Percentiles rank a stretch among this genome's conserved stretches.
phyloP scores from a whole-genome alignment of 2,329 filamentous ascomycete genomes.

The Fusarium dlaminii region DNA sequence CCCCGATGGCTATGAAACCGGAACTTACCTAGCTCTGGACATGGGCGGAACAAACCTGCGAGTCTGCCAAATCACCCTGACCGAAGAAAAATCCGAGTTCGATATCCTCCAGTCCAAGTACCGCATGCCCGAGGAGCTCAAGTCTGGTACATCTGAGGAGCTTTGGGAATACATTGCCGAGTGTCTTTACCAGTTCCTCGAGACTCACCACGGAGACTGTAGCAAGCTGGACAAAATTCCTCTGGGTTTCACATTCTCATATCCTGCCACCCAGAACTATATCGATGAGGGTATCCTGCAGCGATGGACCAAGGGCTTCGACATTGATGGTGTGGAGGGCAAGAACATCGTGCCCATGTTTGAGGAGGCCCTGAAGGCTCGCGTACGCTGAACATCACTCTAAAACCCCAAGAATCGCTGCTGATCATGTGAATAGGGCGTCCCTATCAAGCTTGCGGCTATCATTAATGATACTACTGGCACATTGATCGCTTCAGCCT shows the following conservation, averaged over 20 bases:
- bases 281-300: conserved; percentile 93
- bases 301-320: conserved; percentile 97
- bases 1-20: conserved; percentile 86
- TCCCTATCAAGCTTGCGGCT: conserved; percentile 92
- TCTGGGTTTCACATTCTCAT: conserved; percentile 95
- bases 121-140: conserved; percentile 91
- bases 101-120: conserved; percentile 98
- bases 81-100: conserved; percentile 87
- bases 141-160: conserved; percentile 83
- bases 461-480: conserved; percentile 98
- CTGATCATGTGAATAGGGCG: conserved; percentile 63
- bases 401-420: not conserved
- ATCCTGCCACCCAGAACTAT: conserved; percentile 91
- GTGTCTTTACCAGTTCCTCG: conserved; percentile 89
- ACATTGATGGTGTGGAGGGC: conserved; percentile 91
- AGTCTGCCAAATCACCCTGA: conserved; percentile 91
- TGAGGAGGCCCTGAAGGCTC: conserved; percentile 76
- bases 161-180: conserved; percentile 96
- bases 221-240: conserved; percentile 72
- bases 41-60: conserved; percentile 97
- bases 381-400: conserved; percentile 42
- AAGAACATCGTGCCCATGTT: conserved; percentile 90
- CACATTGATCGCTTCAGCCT: conserved; percentile 94
- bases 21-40: conserved; percentile 88
- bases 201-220: conserved; percentile 80